A percentile compares a stretch with the other conserved stretches of the same genome.
Conservation (phyloP, 805 yeast species). For the Komagataella populi region DNA sequence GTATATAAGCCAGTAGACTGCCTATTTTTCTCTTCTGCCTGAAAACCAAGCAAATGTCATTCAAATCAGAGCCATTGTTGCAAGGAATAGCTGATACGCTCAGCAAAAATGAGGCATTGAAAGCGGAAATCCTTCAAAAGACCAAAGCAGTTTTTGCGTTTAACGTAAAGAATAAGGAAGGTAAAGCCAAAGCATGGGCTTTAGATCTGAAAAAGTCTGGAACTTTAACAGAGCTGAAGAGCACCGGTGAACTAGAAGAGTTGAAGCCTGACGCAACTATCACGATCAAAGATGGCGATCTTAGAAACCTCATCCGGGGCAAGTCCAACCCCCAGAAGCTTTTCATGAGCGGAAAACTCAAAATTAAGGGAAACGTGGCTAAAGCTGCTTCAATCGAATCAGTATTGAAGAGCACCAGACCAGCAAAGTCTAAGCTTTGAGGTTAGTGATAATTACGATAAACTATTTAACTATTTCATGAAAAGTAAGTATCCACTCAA, state of each 20-base stretch:
- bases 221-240: slow-evolving; percentile 15
- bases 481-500: neutral
- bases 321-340: slow-evolving; percentile 77
- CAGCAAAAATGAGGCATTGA: neutral
- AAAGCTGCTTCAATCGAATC: slow-evolving; percentile 71
- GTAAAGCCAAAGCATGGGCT: slow-evolving; percentile 47
- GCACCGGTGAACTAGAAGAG: slow-evolving; percentile 28
- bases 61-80: neutral
- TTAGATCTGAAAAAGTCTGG: slow-evolving; percentile 58
- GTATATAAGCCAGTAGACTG: neutral
- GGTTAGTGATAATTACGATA: neutral
- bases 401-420: slow-evolving; percentile 41
- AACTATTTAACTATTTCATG: neutral
- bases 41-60: neutral
- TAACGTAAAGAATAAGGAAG: slow-evolving; percentile 50
- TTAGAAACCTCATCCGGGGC: slow-evolving; percentile 59
- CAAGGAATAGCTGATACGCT: neutral
- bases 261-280: slow-evolving; percentile 47
- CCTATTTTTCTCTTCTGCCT: neutral
- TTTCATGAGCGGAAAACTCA: slow-evolving; percentile 73
- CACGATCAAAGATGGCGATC: slow-evolving; percentile 51
- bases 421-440: slow-evolving; percentile 30
- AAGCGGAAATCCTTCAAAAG: slow-evolving; percentile 6
- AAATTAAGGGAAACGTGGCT: slow-evolving; percentile 84
- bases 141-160: slow-evolving; percentile 55